phyloP scores from a whole-genome alignment of 257 asterid genomes.

The Solanum neorickii region DNA sequence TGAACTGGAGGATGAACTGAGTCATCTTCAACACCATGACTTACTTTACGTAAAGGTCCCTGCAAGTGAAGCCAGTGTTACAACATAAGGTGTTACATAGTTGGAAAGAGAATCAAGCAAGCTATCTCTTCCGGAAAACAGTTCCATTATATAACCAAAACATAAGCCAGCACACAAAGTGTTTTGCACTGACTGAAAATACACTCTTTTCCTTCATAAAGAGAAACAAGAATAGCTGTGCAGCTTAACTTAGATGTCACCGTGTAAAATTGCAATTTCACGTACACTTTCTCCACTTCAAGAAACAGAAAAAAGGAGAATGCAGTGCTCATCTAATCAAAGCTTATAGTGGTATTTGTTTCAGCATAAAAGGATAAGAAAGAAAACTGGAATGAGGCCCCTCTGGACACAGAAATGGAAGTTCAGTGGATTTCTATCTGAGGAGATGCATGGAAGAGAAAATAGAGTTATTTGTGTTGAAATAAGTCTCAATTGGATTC shows the following conservation, averaged over 20 bases:
- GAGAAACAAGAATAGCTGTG: background rate
- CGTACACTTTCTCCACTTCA: background rate
- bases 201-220: background rate
- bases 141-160: background rate
- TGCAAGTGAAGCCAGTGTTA: conserved; percentile 10
- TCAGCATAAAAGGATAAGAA: background rate
- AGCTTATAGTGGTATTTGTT: background rate
- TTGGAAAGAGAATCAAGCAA: background rate
- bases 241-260: background rate
- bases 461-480: background rate
- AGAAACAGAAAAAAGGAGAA: background rate
- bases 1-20: conserved; percentile 24
- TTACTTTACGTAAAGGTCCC: conserved; percentile 67
- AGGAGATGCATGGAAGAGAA: background rate
- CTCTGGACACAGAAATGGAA: background rate
- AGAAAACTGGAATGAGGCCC: background rate
- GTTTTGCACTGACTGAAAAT: background rate
- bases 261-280: background rate
- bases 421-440: background rate
- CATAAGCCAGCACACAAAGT: background rate
- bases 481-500: background rate
- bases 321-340: background rate
- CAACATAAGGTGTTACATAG: background rate
- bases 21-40: conserved; percentile 23
- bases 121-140: background rate